Base-by-base conservation (phyloP, 2,329 filamentous ascomycete genomes). In the Aspergillus uvarum region DNA sequence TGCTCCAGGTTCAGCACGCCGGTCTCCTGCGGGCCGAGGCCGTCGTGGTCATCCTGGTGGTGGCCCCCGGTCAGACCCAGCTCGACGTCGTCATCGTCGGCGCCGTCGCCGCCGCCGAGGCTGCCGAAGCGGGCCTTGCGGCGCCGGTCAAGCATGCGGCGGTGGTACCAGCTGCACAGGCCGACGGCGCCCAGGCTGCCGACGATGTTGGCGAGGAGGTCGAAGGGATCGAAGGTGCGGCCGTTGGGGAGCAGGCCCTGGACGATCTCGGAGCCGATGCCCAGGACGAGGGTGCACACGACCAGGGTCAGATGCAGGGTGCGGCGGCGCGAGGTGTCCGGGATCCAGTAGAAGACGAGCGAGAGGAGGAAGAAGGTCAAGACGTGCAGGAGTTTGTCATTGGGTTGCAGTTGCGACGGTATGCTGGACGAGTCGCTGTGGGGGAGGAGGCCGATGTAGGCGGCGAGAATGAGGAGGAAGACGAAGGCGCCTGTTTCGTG, bases 341-440 rank as follows among this genome's bases (percentile, higher is more conserved):
- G 79, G 73, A 97, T 90, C 92, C 95, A 99, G 85, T 99, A 99
- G 83, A 98, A 98, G 67, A 85, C 73, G 48, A 83, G 68, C 16
- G 94, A 96, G 56, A 99, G 84, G 66, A 91, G 74, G 82, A 98
- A 96, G 81, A 99, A 98, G 69, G 90, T 93, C 60, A 92, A 63
- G 68, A 90, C 83, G 77, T 98, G 95, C 29, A 98, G 84, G 70
- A 90, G 81, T 78, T 99, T 98, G 83, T 97, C 93, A 81, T 96
- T 92, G 74, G 94, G 84, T 70, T 81, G 78, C 19, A 85, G 81
- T 22, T 72, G 80, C 73, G 74, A 78, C 63, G 68, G 80, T 58
- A 75, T 73, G 42, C 70, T 70, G 21, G 74, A 66, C 3, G 75
- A 65, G 29, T 72, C 68, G 59, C 71, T 75, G 61, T 79, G 76